These are phyloP conservation scores for Capronia coronata DNA, from an alignment of 2,329 filamentous ascomycete genomes.

Conservation along the genomic window DNA sequence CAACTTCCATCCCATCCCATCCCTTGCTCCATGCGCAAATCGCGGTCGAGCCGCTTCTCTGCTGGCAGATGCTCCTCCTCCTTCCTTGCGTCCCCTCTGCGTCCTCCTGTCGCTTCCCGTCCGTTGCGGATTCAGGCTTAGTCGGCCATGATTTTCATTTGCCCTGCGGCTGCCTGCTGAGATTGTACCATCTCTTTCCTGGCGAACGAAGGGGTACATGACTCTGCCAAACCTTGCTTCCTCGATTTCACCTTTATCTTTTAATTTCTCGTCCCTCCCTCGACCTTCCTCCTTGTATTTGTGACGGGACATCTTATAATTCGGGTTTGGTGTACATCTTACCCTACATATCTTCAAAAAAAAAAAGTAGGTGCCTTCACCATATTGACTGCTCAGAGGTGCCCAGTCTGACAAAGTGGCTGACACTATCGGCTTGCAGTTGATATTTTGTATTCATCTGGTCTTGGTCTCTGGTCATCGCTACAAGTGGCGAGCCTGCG, in stretches of 20 bases:
- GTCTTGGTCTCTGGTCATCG: not conserved
- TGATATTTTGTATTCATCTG: not conserved
- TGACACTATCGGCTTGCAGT: not conserved
- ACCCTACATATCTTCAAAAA: constrained; percentile 21
- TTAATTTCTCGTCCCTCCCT: constrained; percentile 26
- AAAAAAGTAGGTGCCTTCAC: not conserved
- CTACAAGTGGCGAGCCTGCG: not conserved
- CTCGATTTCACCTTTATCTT: constrained; percentile 18
- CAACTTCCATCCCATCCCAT: constrained; percentile 29
- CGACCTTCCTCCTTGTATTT: constrained; percentile 17
- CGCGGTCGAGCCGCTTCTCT: constrained; percentile 24
- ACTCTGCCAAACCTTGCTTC: constrained; percentile 25
- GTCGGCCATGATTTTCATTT: constrained; percentile 23
- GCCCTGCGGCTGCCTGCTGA: constrained; percentile 33
- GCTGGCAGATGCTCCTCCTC: constrained; percentile 26
- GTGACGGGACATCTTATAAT: constrained; percentile 19
- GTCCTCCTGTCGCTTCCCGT: constrained; percentile 22
- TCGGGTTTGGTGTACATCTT: constrained; percentile 21
- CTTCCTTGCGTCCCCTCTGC: constrained; percentile 16
- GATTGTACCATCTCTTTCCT: constrained; percentile 27
- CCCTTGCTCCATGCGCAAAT: constrained; percentile 29
- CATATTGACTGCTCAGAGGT: not conserved
- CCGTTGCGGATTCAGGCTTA: constrained; percentile 19
- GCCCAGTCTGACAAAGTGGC: not conserved
- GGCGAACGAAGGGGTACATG: constrained; percentile 30